A percentile compares a stretch with the other conserved stretches of the same genome.
These are phyloP conservation scores for Yarrowia divulgata DNA, from an alignment of 805 yeast genomes.

Conservation along the genomic window DNA sequence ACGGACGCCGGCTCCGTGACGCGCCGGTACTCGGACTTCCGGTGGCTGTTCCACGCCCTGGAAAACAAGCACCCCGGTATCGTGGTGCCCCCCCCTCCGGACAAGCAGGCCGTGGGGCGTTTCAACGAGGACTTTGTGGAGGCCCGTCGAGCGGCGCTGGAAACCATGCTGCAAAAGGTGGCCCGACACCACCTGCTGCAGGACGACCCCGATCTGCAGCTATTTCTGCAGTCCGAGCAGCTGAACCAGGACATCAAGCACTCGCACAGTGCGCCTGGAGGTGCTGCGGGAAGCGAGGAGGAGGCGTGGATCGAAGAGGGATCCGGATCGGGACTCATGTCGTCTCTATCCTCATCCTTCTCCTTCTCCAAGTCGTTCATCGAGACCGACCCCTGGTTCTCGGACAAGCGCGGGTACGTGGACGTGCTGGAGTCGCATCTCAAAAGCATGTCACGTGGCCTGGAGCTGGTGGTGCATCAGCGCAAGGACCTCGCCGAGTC, in stretches of 20 bases:
- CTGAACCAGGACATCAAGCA: slow-evolving; percentile 72
- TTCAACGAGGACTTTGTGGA: slow-evolving; percentile 91
- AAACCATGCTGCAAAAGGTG: slow-evolving; percentile 83
- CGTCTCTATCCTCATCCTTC: slow-evolving; percentile 70
- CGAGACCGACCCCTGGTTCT: slow-evolving; percentile 82
- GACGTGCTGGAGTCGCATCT: slow-evolving; percentile 78
- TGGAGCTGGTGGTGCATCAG: slow-evolving; percentile 77
- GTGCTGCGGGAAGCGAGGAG: slow-evolving; percentile 2
- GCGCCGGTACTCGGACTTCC: slow-evolving; percentile 87
- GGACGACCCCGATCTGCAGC: slow-evolving; percentile 74
- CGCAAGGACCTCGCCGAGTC: slow-evolving; percentile 74
- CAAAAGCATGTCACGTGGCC: slow-evolving; percentile 66
- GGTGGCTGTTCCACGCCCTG: slow-evolving; percentile 92
- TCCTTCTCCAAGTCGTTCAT: slow-evolving; percentile 66
- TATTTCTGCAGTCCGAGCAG: slow-evolving; percentile 78
- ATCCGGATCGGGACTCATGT: slow-evolving; percentile 61
- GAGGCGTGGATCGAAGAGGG: slow-evolving; percentile 38
- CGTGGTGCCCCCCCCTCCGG: slow-evolving; percentile 95
- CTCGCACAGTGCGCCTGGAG: slow-evolving; percentile 51
- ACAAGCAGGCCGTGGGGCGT: slow-evolving; percentile 90
- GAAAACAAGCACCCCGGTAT: slow-evolving; percentile 87
- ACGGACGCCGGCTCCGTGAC: slow-evolving; percentile 57
- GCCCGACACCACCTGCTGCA: slow-evolving; percentile 63
- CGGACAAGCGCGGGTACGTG: slow-evolving; percentile 69
- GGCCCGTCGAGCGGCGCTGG: slow-evolving; percentile 80